Evolutionary conservation across 768 basidiomycete species (phyloP), one percentile per base, ranked within the genome.

Genomic region (Russula sp.): DNA sequence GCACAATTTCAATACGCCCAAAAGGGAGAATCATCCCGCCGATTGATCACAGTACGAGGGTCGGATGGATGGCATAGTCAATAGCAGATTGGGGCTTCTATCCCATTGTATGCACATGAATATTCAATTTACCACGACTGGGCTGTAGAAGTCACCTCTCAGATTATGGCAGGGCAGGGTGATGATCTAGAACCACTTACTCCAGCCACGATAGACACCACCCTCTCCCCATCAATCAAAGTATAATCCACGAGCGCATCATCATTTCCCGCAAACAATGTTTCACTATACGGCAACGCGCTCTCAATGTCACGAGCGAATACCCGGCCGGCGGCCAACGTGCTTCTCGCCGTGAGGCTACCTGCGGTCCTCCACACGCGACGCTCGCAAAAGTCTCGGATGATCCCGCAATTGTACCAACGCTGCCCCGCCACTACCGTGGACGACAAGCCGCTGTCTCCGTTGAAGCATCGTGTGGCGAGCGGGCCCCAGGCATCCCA

Each of bases 321-420:
- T 10, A 48, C 16, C 20, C 52, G 25, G 5, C 36, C 50, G 7
- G 50, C 50, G 14, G 20, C 20, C 50, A 52, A 20, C 13, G 20
- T 20, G 13, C 35, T 52, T 41, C 53, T 41, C 51, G 20, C 36
- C 38, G 13, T 7, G 13, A 18, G n/a, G 38, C 14, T 9, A 29
- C n/a, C 13, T 18, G 50, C n/a, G 25, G 35, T 29, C 18, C 45
- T 9, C n/a, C n/a, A 46, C 53, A 60, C 53, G 41, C 38, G 46
- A 22, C 47, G 14, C 20, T 32, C 39, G 54, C 53, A 56, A 39
- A 61, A 61, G 22, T 61, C 59, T 1, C 53, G 46, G 39, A 61
- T 41, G 32, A 9, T 20, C 7, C 41, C 60, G 20, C 16, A 5
- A 11, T 29, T 13, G 35, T 45, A 20, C 48, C 48, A 61, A 35